Conservation (phyloP, 306 rosid genomes). For the Cicer arietinum region DNA sequence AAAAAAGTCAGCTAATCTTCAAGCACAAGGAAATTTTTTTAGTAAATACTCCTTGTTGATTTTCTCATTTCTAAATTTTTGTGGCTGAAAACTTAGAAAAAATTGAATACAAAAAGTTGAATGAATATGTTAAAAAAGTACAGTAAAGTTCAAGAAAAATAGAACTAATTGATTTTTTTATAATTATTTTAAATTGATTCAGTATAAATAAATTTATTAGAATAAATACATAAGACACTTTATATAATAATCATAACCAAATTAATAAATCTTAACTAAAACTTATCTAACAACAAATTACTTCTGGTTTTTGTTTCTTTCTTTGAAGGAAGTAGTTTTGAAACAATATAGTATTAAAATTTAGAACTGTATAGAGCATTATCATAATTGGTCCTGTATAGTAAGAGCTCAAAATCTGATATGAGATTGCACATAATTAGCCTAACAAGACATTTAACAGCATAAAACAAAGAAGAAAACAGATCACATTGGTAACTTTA, state of each 20-base stretch:
- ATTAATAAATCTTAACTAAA: too few species aligned
- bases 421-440: background rate
- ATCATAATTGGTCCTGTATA: background rate
- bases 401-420: background rate
- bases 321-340: constrained; percentile 12
- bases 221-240: too few species aligned
- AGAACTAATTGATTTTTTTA: too few species aligned
- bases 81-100: background rate
- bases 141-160: too few species aligned
- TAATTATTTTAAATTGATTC: too few species aligned
- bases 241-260: too few species aligned
- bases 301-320: background rate
- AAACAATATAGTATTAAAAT: background rate
- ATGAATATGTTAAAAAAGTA: background rate
- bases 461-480: background rate
- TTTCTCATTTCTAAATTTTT: background rate
- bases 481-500: constrained; percentile 22
- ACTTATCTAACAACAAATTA: background rate
- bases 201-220: too few species aligned
- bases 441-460: background rate
- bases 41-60: background rate
- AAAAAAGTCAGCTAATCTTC: background rate
- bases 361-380: constrained; percentile 1
- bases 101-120: background rate
- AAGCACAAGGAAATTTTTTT: too few species aligned